These are phyloP conservation scores for Cornus kousa DNA, from an alignment of 148 eudicot genomes.

Conservation along the genomic window DNA sequence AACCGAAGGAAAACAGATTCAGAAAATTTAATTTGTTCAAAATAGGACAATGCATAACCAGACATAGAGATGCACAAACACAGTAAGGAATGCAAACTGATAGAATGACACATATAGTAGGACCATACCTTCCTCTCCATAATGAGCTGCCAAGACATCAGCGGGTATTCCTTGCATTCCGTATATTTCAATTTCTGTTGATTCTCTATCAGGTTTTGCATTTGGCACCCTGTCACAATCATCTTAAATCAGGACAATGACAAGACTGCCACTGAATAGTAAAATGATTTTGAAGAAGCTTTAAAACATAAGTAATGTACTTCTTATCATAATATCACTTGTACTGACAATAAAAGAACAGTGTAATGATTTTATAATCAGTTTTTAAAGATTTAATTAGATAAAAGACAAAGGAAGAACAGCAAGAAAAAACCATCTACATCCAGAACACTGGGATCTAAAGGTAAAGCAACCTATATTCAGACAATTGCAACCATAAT, in stretches of 20 bases:
- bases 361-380: neutral
- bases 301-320: neutral
- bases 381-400: no score
- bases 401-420: no score
- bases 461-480: neutral
- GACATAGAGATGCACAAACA: neutral
- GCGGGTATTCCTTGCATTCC: slow-evolving; percentile 98
- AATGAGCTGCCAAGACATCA: slow-evolving; percentile 75
- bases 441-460: neutral
- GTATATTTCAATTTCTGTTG: slow-evolving; percentile 91
- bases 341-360: neutral
- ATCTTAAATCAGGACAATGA: neutral
- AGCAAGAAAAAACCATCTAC: neutral
- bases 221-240: slow-evolving; percentile 76
- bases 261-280: no score
- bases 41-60: no score
- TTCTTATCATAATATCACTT: neutral
- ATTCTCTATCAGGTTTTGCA: slow-evolving; percentile 87
- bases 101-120: neutral
- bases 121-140: slow-evolving; percentile 72
- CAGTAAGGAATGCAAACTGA: neutral
- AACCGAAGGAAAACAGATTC: neutral
- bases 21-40: neutral
- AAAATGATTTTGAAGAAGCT: neutral
- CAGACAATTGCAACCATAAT: neutral